phyloP scores from a whole-genome alignment of 345 rosid species.

The Hypericum androsaemum region DNA sequence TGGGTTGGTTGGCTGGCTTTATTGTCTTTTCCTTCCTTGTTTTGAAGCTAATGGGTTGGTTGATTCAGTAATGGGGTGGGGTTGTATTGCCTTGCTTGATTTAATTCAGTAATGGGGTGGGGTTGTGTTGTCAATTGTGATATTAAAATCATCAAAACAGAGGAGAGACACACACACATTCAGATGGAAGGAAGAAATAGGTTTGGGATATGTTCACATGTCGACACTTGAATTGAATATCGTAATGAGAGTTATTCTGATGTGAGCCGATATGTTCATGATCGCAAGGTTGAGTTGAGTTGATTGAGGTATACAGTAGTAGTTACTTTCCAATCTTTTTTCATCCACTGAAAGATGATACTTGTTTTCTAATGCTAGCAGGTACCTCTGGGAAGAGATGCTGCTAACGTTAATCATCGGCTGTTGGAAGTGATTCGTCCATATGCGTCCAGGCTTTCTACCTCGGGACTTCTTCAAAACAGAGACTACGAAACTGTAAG shows the following conservation, averaged over 20 bases:
- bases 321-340: conserved; percentile 14
- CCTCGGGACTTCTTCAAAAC: conserved; percentile 45
- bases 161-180: too few relatives aligned
- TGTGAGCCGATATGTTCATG: conserved; percentile 71
- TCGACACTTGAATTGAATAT: conserved; percentile 85
- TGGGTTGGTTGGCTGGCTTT: conserved; percentile 28
- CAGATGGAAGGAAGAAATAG: too few relatives aligned
- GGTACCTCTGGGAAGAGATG: conserved; percentile 90
- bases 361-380: conserved; percentile 23
- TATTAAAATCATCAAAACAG: too few relatives aligned
- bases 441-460: conserved; percentile 52
- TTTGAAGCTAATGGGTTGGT: too few relatives aligned
- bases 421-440: conserved; percentile 65
- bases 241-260: conserved; percentile 75
- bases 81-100: too few relatives aligned
- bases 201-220: too few relatives aligned
- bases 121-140: too few relatives aligned
- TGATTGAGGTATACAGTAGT: conserved; percentile 65
- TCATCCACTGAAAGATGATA: neutral
- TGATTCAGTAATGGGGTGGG: too few relatives aligned
- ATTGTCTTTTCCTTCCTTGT: neutral
- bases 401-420: conserved; percentile 46
- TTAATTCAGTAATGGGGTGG: too few relatives aligned
- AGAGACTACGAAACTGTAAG: conserved; percentile 81
- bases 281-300: conserved; percentile 69